Evolutionary conservation across 208 protist species (phyloP), one percentile per base, ranked within the genome.

Genomic region (Lotmaria passim): DNA sequence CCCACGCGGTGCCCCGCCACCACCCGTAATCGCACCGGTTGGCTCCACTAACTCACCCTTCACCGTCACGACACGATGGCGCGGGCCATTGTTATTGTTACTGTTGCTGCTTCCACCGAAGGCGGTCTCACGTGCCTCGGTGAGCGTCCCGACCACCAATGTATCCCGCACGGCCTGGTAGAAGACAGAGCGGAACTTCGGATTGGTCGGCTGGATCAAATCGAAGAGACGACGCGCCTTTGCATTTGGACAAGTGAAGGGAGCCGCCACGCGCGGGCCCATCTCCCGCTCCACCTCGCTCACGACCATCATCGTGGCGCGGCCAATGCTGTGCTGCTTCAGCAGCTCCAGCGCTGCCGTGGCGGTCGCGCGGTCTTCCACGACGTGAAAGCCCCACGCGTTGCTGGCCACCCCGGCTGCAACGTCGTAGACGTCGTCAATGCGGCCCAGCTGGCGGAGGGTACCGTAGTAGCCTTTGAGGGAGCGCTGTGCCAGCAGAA

Each of bases 1-100:
- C 26, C 98, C 97, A 15, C 81, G 83, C 11, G 78, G 80, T 0
- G 86, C 71, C 26, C 74, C 82, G 24, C 99, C 99, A 69, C 99
- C 99, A 38, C 99, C 99, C 7, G 96, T 98, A 93, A 99, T 99
- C 34, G 98, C 95, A 68, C 99, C 99, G 34, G 79, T 89, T 2
- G 86, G 82, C 71, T 99, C 99, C 41, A 99, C 98, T 19, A 99
- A 60, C 67, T 98, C 85, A 2, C 99, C 99, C 48, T 93, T 94
- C 0, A 98, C 73, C 19, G 98, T 99, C 4, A 99, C 98, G 0
- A 99, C 98, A 55, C 98, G 97, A 71, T 87, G 82, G 24, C 93
- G 89, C 68, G 82, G 74, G n/a, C 52, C 19, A 28, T 7, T 17
- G 30, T 21, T 39, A 43, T 51, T 8, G 55, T 39, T 43, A 23